A percentile compares a stretch with the other conserved stretches of the same genome.
phyloP scores from a whole-genome alignment of 164 flowering plant genomes.

The Houttuynia cordata region DNA sequence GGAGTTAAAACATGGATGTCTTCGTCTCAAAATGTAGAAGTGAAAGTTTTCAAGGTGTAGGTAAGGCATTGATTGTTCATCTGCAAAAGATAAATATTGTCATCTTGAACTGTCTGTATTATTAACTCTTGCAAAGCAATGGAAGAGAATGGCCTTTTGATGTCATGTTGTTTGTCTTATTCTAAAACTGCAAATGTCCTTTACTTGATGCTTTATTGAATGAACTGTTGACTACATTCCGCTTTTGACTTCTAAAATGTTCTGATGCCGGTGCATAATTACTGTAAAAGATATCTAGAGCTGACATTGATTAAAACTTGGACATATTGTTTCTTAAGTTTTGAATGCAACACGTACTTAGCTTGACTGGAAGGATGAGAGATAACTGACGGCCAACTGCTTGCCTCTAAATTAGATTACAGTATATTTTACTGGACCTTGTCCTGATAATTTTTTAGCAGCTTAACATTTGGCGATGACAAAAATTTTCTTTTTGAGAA shows the following conservation, averaged over 20 bases:
- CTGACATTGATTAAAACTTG: no score
- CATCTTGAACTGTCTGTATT: constrained; percentile 18
- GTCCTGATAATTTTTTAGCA: neutral
- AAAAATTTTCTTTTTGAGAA: constrained; percentile 18
- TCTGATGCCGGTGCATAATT: neutral
- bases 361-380: no score
- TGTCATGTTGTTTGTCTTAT: neutral
- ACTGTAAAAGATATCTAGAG: no score
- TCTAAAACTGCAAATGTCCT: neutral
- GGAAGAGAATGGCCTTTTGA: constrained; percentile 7
- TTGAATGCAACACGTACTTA: no score
- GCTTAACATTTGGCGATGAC: constrained; percentile 21
- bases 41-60: constrained; percentile 13
- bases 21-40: constrained; percentile 20
- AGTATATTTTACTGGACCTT: neutral
- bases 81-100: constrained; percentile 10
- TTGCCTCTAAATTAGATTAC: no score
- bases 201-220: neutral
- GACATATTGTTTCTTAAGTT: no score
- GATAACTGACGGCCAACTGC: no score
- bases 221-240: no score
- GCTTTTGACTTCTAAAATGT: neutral
- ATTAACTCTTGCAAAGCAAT: constrained; percentile 21
- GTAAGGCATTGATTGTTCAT: constrained; percentile 11
- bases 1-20: constrained; percentile 6